Evolutionary conservation across 176 grass and related monocot species (phyloP), one percentile per base, ranked within the genome.

Genomic region (Echinochloa phyllopogon): DNA sequence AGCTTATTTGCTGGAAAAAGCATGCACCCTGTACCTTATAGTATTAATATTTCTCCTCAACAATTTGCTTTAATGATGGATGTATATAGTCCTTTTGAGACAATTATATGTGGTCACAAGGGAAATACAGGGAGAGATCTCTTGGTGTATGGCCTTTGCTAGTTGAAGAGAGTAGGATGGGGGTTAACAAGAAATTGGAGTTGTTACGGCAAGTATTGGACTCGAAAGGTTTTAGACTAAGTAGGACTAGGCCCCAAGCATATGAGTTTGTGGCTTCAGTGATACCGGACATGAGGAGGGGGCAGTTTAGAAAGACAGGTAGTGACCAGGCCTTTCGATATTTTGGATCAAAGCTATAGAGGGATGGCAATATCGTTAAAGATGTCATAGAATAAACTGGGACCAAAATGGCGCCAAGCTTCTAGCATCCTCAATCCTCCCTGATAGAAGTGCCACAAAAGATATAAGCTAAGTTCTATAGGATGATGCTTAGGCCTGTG

Each of bases 1-100:
- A 25, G 20, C 77, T 52, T 23, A 36, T 81, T 84, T 68, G 24
- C 75, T 85, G 72, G 39, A 69, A 85, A 75, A 76, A n/a, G 55
- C 38, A 43, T 75, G 53, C 25, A 39, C 8, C 33, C 45, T 43
- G 27, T 89, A 24, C 61, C 50, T 76, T 76, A 42, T 76, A 51
- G 45, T 25, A 36, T 47, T 74, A 57, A 36, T 81, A 82, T 76
- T 87, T 77, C 17, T 68, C 64, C 56, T 48, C 21, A 59, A 49
- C 40, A 70, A 69, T 69, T 69, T 69, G 10, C 39, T 69, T 67
- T 70, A n/a, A 70, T 70, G 40, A 13, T 13, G 21, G 40, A 69
- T 44, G 29, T 33, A 33, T 33, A 33, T 33, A 33, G 29, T 33
- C 29, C 29, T 33, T 33, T 33, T 33, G 29, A 33, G 29, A 33